These are phyloP conservation scores for Trichosporon ovoides DNA, from an alignment of 1,284 basidiomycete genomes.

Conservation along the genomic window DNA sequence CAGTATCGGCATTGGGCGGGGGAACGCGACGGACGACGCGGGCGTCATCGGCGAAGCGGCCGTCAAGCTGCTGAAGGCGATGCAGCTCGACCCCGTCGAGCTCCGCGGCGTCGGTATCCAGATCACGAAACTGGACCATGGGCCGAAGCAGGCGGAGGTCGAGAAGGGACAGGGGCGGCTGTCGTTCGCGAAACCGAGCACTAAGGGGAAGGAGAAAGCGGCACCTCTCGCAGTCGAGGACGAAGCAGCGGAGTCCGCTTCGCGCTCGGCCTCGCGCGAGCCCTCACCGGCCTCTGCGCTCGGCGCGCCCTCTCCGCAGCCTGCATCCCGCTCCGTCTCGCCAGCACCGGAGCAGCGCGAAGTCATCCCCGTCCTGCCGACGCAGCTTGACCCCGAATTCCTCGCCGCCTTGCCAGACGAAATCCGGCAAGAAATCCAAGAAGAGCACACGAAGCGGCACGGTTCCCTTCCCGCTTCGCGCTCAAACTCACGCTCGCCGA, in stretches of 20 bases:
- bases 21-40: conserved; percentile 67
- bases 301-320: background rate
- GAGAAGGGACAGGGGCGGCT: conserved; percentile 29
- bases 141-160: conserved; percentile 6
- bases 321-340: background rate
- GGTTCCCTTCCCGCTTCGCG: background rate
- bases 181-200: conserved; percentile 22
- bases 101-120: conserved; percentile 90
- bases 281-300: background rate
- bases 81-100: conserved; percentile 75
- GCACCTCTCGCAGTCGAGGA: background rate
- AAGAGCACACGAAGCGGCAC: conserved; percentile 20
- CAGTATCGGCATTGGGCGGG: conserved; percentile 60
- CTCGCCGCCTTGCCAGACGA: conserved; percentile 37
- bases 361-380: background rate
- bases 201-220: background rate
- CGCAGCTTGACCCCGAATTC: conserved; percentile 36
- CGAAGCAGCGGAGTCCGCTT: background rate
- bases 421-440: conserved; percentile 32
- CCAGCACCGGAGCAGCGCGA: background rate
- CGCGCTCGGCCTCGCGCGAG: background rate
- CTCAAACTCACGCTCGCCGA: background rate
- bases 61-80: conserved; percentile 66
- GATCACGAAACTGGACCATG: conserved; percentile 76
- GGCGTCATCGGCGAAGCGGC: conserved; percentile 69